phyloP scores from a whole-genome alignment of 345 rosid species.

The Acer negundo region DNA sequence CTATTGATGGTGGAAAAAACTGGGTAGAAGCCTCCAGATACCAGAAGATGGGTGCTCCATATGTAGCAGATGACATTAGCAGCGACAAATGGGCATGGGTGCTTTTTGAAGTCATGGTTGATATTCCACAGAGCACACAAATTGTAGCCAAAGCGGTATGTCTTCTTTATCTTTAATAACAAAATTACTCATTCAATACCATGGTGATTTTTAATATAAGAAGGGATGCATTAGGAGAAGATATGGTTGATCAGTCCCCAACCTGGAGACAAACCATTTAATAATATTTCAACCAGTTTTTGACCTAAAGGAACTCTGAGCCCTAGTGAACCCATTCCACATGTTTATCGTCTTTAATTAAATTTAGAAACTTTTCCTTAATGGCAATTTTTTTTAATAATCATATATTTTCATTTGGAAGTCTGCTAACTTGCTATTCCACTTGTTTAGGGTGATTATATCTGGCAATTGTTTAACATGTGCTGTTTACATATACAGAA shows the following conservation, averaged over 20 bases:
- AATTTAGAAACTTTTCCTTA: neutral
- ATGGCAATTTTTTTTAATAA: neutral
- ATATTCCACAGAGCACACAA: constrained; percentile 50
- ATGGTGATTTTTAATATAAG: neutral
- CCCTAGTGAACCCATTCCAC: neutral
- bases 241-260: neutral
- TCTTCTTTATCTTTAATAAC: constrained; percentile 5
- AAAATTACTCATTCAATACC: neutral
- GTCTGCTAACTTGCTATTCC: neutral
- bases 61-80: constrained; percentile 55
- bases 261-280: neutral
- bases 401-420: neutral
- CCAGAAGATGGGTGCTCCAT: constrained; percentile 62
- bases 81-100: constrained; percentile 99
- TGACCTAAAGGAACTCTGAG: neutral
- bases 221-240: neutral
- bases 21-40: constrained; percentile 86
- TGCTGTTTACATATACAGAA: neutral
- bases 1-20: constrained; percentile 85
- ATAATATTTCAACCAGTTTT: neutral
- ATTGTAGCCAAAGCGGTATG: constrained; percentile 92
- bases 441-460: neutral
- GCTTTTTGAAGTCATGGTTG: constrained; percentile 72
- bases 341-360: neutral
- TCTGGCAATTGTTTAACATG: neutral